Evolutionary conservation across 257 asterid genomes (phyloP).

Genomic region (Nicotiana otophora): DNA sequence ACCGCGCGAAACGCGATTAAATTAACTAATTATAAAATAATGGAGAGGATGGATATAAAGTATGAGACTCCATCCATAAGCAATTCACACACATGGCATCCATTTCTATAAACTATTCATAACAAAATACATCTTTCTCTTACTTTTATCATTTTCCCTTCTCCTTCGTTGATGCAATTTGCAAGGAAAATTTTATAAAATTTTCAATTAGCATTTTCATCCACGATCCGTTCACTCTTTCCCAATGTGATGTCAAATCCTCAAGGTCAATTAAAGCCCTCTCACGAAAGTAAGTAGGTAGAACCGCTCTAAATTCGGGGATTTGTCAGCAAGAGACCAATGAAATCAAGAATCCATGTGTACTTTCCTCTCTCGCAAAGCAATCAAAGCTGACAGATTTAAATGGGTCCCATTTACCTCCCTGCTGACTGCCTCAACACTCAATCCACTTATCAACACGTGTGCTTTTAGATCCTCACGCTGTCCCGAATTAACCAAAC

Average conservation of each 20-base stretch:
- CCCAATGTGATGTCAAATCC: background rate
- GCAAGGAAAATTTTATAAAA: background rate
- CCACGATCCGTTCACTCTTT: background rate
- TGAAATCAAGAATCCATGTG: background rate
- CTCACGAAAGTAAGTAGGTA: background rate
- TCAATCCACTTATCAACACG: slow-evolving; percentile 32
- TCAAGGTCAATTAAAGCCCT: background rate
- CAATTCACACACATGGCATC: too few species aligned
- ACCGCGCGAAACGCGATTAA: too few species aligned
- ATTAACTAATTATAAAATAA: too few species aligned
- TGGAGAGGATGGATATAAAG: too few species aligned
- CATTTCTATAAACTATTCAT: too few species aligned
- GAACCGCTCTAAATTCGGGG: background rate
- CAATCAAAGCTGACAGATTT: slow-evolving; percentile 9
- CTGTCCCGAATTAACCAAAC: slow-evolving; percentile 16
- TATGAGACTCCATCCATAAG: too few species aligned
- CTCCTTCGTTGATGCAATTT: too few species aligned
- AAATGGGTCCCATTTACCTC: slow-evolving; percentile 11
- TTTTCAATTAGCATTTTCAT: background rate
- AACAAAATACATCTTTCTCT: too few species aligned
- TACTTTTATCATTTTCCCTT: background rate
- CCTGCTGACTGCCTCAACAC: slow-evolving; percentile 25
- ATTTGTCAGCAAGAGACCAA: background rate
- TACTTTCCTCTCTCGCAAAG: background rate
- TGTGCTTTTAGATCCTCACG: slow-evolving; percentile 18